Conservation (phyloP, 805 yeast species). For the Candida takata region DNA sequence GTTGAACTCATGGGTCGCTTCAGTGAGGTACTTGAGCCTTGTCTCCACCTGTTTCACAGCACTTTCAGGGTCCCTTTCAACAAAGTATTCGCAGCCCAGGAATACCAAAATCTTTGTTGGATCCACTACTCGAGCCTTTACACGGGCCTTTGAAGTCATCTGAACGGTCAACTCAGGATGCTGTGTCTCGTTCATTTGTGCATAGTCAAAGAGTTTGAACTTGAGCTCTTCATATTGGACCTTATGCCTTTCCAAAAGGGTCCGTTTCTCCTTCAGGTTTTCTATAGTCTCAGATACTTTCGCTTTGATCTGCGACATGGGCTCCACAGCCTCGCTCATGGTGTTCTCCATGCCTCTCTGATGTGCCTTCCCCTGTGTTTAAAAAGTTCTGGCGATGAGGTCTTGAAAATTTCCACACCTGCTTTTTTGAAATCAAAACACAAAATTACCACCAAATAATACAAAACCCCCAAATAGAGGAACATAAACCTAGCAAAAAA, state of each 20-base stretch:
- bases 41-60: conserved; percentile 26
- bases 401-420: not conserved
- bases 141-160: conserved; percentile 16
- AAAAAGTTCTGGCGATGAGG: not conserved
- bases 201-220: conserved; percentile 16
- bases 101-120: conserved; percentile 25
- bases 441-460: not conserved
- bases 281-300: conserved; percentile 7
- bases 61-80: conserved; percentile 25
- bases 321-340: not conserved
- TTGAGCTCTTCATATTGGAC: conserved; percentile 16
- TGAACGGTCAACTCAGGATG: conserved; percentile 13
- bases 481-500: not conserved
- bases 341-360: not conserved
- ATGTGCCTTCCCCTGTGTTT: not conserved
- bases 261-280: conserved; percentile 7
- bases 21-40: conserved; percentile 25
- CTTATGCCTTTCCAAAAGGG: conserved; percentile 12
- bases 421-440: not conserved
- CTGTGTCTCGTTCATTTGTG: conserved; percentile 5
- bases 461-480: not conserved
- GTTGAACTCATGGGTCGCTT: conserved; percentile 36
- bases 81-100: conserved; percentile 37
- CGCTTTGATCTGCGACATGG: conserved; percentile 15
- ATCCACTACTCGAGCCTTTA: conserved; percentile 14